A percentile compares a stretch with the other conserved stretches of the same genome.
Evolutionary conservation across 2,329 filamentous ascomycete genomes (phyloP).

Genomic region (Cercospora sp.): DNA sequence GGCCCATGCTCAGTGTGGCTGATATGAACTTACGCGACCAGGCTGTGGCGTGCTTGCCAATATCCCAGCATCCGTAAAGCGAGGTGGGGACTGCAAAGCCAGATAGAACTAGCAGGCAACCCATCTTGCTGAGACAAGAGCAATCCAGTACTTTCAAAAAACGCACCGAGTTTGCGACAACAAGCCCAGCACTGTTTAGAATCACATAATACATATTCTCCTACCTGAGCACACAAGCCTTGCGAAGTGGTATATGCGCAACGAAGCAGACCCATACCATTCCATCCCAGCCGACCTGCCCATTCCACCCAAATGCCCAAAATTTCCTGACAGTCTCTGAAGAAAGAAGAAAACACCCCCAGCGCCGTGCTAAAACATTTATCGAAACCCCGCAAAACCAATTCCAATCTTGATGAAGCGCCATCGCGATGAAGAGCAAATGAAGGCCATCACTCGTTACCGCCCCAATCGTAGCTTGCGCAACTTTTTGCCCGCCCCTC

Average conservation of each 20-base stretch:
- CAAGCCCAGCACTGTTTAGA: neutral
- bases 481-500: neutral
- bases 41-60: neutral
- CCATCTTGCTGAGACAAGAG: neutral
- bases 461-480: conserved; percentile 1
- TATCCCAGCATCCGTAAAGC: neutral
- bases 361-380: conserved; percentile 24
- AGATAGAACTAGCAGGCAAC: too few relatives aligned
- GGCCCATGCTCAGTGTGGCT: neutral
- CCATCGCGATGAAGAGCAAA: neutral
- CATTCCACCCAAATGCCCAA: conserved; percentile 49
- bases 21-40: neutral
- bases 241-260: conserved; percentile 18
- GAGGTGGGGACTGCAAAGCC: neutral
- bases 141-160: neutral
- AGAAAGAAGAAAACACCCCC: conserved; percentile 16
- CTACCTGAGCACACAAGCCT: conserved; percentile 2
- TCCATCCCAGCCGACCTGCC: neutral
- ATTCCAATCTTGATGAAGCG: conserved; percentile 1
- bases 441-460: neutral
- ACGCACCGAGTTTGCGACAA: neutral
- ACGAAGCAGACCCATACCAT: neutral
- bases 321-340: neutral
- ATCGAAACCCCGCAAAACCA: neutral
- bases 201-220: neutral